Percentiles rank a stretch among this genome's conserved stretches.
Evolutionary conservation across 305 asterid genomes (phyloP).

Genomic region (Fraxinus angustifolia): DNA sequence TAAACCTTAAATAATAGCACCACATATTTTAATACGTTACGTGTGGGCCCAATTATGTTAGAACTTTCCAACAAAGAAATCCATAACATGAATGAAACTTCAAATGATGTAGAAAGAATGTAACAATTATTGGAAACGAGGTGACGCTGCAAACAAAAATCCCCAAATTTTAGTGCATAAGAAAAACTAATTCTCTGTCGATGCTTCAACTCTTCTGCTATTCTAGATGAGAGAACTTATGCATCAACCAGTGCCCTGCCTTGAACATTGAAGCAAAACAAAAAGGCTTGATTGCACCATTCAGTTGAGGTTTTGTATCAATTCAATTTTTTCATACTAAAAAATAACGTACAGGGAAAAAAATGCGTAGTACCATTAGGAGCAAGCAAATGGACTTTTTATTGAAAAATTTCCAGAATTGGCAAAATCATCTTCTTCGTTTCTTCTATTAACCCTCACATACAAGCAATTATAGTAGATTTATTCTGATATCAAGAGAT

Average conservation of each 20-base stretch:
- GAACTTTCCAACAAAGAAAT: no score
- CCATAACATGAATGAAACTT: conserved; percentile 14
- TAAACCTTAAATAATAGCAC: no score
- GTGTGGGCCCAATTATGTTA: no score
- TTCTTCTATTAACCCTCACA: background rate
- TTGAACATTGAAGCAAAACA: background rate
- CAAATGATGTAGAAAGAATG: conserved; percentile 17
- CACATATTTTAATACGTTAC: no score
- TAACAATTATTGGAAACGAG: conserved; percentile 21
- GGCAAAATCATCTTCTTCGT: background rate
- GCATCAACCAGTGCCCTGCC: background rate
- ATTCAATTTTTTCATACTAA: background rate
- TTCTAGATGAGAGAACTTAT: background rate
- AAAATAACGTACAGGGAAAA: background rate
- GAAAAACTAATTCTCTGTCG: background rate
- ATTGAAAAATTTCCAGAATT: background rate
- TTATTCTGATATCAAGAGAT: background rate
- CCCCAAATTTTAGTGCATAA: background rate
- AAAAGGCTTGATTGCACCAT: background rate
- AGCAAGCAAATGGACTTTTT: background rate
- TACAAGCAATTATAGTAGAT: background rate
- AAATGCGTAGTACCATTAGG: background rate
- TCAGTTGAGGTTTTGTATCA: background rate
- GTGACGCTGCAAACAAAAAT: conserved; percentile 11
- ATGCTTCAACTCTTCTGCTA: background rate